These are phyloP conservation scores for Teratosphaeria gauchensis DNA, from an alignment of 2,329 filamentous ascomycete species.

Conservation along the genomic window DNA sequence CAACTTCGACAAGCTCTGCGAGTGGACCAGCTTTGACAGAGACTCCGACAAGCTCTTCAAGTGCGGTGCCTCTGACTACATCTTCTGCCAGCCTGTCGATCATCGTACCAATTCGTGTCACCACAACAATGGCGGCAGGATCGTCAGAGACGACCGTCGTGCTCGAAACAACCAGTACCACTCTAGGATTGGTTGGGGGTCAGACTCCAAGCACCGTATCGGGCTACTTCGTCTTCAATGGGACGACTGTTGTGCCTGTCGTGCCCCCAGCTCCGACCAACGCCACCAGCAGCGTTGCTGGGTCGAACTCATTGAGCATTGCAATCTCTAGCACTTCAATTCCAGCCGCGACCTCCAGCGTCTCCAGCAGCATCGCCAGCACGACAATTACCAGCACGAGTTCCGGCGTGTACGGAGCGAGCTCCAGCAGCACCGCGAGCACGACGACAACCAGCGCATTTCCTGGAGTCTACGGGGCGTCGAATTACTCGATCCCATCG, in stretches of 20 bases:
- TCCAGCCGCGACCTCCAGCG: neutral
- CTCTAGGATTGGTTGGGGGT: conserved; percentile 3
- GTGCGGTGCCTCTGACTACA: neutral
- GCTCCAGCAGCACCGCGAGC: neutral
- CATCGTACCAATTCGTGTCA: conserved; percentile 3
- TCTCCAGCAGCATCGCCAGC: neutral
- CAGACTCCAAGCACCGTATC: conserved; percentile 3
- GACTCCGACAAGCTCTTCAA: neutral
- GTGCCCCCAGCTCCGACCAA: neutral
- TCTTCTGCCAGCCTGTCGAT: neutral
- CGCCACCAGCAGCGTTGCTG: neutral
- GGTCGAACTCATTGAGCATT: neutral
- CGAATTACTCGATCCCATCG: neutral
- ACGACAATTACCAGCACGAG: neutral
- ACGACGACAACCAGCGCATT: neutral
- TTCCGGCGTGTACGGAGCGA: neutral
- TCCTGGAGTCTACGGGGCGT: neutral
- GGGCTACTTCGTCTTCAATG: conserved; percentile 8
- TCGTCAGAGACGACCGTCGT: conserved; percentile 1
- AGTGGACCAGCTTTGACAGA: neutral
- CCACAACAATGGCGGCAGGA: conserved; percentile 1
- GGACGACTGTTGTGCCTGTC: conserved; percentile 3
- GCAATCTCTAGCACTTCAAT: neutral
- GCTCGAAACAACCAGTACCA: conserved; percentile 6
- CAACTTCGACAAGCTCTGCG: neutral